Conservation (phyloP, 2,329 filamentous ascomycete genomes). For the Dactylonectria estremocensis region DNA sequence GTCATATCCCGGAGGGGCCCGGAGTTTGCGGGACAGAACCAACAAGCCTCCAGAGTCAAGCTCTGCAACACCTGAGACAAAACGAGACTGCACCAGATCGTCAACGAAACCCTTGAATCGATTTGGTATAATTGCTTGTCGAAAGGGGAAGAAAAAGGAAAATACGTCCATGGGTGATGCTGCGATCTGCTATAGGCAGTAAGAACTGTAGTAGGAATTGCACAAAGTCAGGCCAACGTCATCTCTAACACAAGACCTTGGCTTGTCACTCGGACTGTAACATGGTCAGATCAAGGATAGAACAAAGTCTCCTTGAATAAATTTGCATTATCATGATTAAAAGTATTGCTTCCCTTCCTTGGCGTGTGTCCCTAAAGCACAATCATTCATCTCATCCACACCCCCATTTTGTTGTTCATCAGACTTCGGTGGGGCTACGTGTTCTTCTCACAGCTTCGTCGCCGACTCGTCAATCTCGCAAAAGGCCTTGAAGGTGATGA, state of each 20-base stretch:
- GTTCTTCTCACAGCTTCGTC: conserved; percentile 39
- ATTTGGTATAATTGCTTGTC: too few relatives aligned
- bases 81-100: neutral
- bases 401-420: conserved; percentile 9
- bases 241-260: too few relatives aligned
- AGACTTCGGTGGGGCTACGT: neutral
- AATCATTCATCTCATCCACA: conserved; percentile 14
- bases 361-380: conserved; percentile 3
- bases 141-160: too few relatives aligned
- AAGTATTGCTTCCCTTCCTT: conserved; percentile 17
- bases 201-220: too few relatives aligned
- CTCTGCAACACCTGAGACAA: neutral
- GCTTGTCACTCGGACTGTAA: neutral
- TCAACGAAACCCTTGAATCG: too few relatives aligned
- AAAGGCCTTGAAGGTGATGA: conserved; percentile 94
- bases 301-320: neutral
- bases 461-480: conserved; percentile 79
- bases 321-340: conserved; percentile 22
- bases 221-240: too few relatives aligned
- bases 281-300: neutral
- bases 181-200: too few relatives aligned
- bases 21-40: neutral
- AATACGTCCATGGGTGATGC: too few relatives aligned
- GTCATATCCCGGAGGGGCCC: neutral
- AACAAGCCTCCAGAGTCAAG: neutral